Conservation (phyloP, 1,284 basidiomycete genomes). For the Ceratobasidium sp. region DNA sequence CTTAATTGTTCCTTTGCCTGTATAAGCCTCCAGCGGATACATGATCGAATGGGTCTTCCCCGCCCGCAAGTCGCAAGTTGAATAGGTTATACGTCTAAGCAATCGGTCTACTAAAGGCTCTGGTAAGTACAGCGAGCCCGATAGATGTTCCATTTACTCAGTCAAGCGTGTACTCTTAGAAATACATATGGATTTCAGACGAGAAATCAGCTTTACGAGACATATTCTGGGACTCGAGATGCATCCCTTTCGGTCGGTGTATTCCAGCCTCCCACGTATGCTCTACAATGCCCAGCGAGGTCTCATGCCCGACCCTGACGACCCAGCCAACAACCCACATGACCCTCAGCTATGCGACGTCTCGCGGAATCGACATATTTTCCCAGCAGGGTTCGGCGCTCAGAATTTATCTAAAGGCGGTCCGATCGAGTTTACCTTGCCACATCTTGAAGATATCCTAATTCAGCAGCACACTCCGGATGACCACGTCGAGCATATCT, state of each 20-base stretch:
- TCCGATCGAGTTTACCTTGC: neutral
- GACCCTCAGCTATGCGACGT: neutral
- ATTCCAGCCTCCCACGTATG: neutral
- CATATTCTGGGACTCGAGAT: neutral
- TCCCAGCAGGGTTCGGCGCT: neutral
- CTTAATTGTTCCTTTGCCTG: too few relatives aligned
- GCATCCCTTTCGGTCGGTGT: neutral
- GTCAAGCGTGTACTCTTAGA: neutral
- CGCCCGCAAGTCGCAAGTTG: neutral
- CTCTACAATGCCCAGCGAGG: neutral
- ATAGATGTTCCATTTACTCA: neutral
- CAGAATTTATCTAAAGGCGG: neutral
- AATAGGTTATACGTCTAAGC: neutral
- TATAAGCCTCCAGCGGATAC: neutral
- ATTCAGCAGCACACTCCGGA: neutral
- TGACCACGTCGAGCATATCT: conserved; percentile 16
- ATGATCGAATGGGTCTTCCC: neutral
- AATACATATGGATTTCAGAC: neutral
- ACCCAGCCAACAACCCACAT: neutral
- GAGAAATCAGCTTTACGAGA: neutral
- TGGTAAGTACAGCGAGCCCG: neutral
- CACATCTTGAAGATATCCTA: neutral
- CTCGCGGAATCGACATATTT: neutral
- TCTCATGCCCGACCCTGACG: neutral
- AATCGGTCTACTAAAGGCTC: neutral